These are phyloP conservation scores for Hygrophoropsis aurantiaca DNA, from an alignment of 768 basidiomycete species.

Conservation along the genomic window DNA sequence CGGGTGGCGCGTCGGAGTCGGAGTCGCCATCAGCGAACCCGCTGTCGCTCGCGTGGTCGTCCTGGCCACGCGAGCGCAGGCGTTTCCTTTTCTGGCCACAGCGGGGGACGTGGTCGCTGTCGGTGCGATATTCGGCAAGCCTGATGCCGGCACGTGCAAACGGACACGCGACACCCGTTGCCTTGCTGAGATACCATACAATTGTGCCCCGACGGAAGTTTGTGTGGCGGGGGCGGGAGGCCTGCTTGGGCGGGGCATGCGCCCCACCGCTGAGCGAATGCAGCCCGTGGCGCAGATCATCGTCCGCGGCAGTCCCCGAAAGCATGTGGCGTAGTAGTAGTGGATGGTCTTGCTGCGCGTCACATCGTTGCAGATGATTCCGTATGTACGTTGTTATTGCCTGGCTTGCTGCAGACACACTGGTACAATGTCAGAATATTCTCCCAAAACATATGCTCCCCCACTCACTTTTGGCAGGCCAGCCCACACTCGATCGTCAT, in stretches of 20 bases:
- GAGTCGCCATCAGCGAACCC: conserved; percentile 18
- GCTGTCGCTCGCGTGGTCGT: conserved; percentile 25
- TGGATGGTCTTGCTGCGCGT: conserved; percentile 68
- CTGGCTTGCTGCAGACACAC: conserved; percentile 76
- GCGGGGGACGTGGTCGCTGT: conserved; percentile 35
- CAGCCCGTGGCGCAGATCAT: conserved; percentile 71
- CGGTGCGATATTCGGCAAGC: conserved; percentile 64
- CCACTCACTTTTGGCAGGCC: conserved; percentile 75
- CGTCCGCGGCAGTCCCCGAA: conserved; percentile 71
- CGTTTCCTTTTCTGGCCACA: conserved; percentile 50
- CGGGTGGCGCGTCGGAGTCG: conserved; percentile 37
- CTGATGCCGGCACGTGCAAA: conserved; percentile 74
- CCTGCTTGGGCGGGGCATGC: conserved; percentile 36
- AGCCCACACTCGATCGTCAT: conserved; percentile 64
- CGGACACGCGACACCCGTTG: conserved; percentile 74
- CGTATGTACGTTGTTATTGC: conserved; percentile 84
- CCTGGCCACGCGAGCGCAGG: conserved; percentile 24
- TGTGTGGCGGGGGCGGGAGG: conserved; percentile 42
- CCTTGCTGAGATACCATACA: conserved; percentile 79
- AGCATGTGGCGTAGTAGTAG: conserved; percentile 71
- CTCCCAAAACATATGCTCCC: conserved; percentile 3
- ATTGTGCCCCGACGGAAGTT: conserved; percentile 78
- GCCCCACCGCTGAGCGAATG: conserved; percentile 72
- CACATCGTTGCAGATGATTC: conserved; percentile 69
- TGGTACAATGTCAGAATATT: conserved; percentile 25